phyloP scores from a whole-genome alignment of 2,329 filamentous ascomycete species.

The Sporothrix sp. region DNA sequence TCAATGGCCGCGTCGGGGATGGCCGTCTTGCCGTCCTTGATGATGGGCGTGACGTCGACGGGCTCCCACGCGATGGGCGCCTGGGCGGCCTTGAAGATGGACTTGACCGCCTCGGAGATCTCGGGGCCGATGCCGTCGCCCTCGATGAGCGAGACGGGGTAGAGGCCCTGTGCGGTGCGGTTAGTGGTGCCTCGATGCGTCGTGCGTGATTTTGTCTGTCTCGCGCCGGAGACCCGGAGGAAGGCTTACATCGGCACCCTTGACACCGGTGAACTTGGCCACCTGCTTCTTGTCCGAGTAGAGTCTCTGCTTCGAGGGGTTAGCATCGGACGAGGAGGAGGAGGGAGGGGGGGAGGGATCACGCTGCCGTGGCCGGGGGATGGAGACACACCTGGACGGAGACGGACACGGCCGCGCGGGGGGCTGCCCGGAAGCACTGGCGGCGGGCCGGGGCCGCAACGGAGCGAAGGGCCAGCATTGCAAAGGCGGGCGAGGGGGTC shows the following conservation, averaged over 20 bases:
- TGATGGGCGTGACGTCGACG: constrained; percentile 85
- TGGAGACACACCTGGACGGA: constrained; percentile 52
- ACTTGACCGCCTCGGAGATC: constrained; percentile 95
- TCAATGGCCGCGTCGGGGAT: constrained; percentile 89
- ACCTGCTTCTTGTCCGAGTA: constrained; percentile 60
- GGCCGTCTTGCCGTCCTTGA: constrained; percentile 91
- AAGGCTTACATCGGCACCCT: constrained; percentile 68
- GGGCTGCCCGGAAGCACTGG: constrained; percentile 66
- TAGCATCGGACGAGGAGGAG: too few species aligned
- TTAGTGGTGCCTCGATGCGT: neutral
- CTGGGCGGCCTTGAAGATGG: constrained; percentile 95
- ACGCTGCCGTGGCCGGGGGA: too few species aligned
- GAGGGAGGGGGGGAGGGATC: too few species aligned
- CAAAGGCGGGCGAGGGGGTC: constrained; percentile 23
- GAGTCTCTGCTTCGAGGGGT: constrained; percentile 46
- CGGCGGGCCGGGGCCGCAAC: constrained; percentile 64
- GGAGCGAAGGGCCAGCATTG: constrained; percentile 75
- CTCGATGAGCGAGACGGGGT: constrained; percentile 93
- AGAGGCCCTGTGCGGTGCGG: constrained; percentile 73
- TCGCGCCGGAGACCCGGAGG: too few species aligned
- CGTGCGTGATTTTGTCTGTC: constrained; percentile 39
- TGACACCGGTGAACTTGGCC: constrained; percentile 87
- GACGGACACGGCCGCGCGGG: constrained; percentile 41
- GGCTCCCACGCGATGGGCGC: constrained; percentile 94
- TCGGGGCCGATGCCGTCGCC: constrained; percentile 98